Base-by-base conservation (phyloP, 2,329 filamentous ascomycete species). In the Setomelanomma holmii region DNA sequence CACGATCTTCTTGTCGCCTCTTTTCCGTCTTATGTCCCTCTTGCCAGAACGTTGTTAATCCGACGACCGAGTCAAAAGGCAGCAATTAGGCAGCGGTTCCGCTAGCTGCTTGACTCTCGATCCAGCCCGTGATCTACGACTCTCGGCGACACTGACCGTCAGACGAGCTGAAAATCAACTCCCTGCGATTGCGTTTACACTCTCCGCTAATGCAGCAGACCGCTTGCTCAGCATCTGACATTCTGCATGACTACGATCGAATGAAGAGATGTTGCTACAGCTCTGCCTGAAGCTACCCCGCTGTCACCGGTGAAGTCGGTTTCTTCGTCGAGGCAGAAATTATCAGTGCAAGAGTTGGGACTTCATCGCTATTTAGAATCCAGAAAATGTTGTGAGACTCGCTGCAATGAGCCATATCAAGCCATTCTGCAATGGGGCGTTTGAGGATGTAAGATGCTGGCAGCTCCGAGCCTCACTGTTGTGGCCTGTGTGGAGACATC, bases 271-370 rank as follows among this genome's bases (percentile, higher is more conserved):
- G 36, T 41, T 40, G 39, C 49, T 24, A 44, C 49, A 35, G n/a
- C 36, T 57, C 40, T 21, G 54, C 50, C 34, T 60, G 49, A 42
- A 53, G 16, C 39, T 40, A 34, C 56, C 63, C 70, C 70, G 68
- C 68, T 40, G 58, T 62, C 50, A 71, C 70, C 71, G 70, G 71
- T 72, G 61, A 68, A 44, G 22, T 42, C 7, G 24, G 56, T 52
- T n/a, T 42, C 49, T 34, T 34, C 40, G 48, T 60, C 65, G 60
- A 73, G 69, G 68, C 69, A 71, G 66, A 70, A 67, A 49, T 59
- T 40, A 39, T 47, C 36, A 39, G 30, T 38, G 42, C 22, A 58
- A 56, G 52, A 64, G 59, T 48, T 60, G 53, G 58, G 51, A 34
- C 27, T 40, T 30, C 34, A 27, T 12, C 30, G 19, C 24, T 49